These are phyloP conservation scores for Daldinia caldariorum DNA, from an alignment of 495 filamentous ascomycete genomes.

Conservation along the genomic window DNA sequence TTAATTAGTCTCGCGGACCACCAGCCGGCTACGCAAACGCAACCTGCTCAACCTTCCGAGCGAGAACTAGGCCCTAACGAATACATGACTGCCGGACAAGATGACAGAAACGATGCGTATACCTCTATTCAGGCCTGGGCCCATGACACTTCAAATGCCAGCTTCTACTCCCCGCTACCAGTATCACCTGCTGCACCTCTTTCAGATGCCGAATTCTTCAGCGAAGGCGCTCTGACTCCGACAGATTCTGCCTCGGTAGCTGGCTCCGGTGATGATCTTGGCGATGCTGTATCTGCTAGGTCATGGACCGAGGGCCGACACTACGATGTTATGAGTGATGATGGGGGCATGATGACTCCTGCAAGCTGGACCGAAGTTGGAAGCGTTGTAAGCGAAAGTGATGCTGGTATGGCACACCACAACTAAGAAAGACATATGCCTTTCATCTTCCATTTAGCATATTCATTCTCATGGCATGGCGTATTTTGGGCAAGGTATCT, in stretches of 20 bases:
- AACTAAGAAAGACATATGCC: constrained; percentile 35
- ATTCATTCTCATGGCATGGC: constrained; percentile 39
- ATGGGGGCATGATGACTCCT: constrained; percentile 69
- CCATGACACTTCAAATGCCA: constrained; percentile 51
- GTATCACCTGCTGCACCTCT: constrained; percentile 49
- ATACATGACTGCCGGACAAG: constrained; percentile 59
- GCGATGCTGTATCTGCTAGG: constrained; percentile 47
- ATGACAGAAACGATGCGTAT: constrained; percentile 52
- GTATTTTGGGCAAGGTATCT: constrained; percentile 28
- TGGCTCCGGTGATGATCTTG: constrained; percentile 55
- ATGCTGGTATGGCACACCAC: constrained; percentile 47
- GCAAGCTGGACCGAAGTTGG: constrained; percentile 83
- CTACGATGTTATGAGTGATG: constrained; percentile 75
- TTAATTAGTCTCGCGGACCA: constrained; percentile 48
- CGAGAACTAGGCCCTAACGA: constrained; percentile 54
- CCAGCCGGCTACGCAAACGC: constrained; percentile 20
- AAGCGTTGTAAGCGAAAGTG: constrained; percentile 72
- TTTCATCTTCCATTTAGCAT: constrained; percentile 23
- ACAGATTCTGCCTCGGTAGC: constrained; percentile 60
- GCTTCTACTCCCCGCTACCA: constrained; percentile 65
- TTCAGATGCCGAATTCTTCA: constrained; percentile 57
- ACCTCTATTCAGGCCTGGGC: constrained; percentile 67
- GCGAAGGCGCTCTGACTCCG: constrained; percentile 60
- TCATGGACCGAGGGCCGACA: constrained; percentile 38
- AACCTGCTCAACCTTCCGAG: constrained; percentile 37